phyloP scores from a whole-genome alignment of 2,329 filamentous ascomycete genomes.

The Metarhizium rileyi region DNA sequence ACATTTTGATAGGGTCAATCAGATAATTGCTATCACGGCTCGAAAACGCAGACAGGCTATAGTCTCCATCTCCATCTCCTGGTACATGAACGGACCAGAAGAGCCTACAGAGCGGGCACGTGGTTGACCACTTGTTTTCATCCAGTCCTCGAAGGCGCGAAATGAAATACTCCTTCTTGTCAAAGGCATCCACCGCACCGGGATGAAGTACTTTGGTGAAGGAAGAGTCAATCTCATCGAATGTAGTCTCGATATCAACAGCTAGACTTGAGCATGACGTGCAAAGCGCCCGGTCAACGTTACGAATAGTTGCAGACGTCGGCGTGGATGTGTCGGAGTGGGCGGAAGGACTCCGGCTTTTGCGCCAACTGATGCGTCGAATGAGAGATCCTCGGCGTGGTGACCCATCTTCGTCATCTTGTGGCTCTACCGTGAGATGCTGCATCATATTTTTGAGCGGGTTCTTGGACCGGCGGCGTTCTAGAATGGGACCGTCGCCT shows the following conservation, averaged over 20 bases:
- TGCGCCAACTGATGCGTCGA: constrained; percentile 26
- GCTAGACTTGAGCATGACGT: constrained; percentile 21
- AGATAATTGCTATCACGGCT: constrained; percentile 25
- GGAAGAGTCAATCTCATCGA: constrained; percentile 21
- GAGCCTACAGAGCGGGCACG: constrained; percentile 25
- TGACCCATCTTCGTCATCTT: constrained; percentile 17
- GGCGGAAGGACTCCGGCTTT: constrained; percentile 25
- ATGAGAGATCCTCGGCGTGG: constrained; percentile 23
- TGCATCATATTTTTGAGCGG: constrained; percentile 28
- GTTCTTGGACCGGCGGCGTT: constrained; percentile 25
- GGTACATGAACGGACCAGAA: constrained; percentile 24
- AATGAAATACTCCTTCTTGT: constrained; percentile 21
- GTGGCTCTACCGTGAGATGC: constrained; percentile 25
- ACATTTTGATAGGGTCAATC: constrained; percentile 21
- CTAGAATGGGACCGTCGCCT: constrained; percentile 14
- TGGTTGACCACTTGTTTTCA: constrained; percentile 22
- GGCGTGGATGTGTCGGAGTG: constrained; percentile 19
- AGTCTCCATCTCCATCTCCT: constrained; percentile 19
- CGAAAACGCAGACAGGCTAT: constrained; percentile 24
- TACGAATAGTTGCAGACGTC: constrained; percentile 14
- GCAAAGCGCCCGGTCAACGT: constrained; percentile 21
- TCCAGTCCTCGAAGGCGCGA: constrained; percentile 18
- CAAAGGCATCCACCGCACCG: constrained; percentile 20
- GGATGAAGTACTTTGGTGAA: constrained; percentile 20
- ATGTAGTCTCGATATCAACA: constrained; percentile 22